These are phyloP conservation scores for Boletus subparvulus DNA, from an alignment of 768 basidiomycete genomes.

Conservation along the genomic window DNA sequence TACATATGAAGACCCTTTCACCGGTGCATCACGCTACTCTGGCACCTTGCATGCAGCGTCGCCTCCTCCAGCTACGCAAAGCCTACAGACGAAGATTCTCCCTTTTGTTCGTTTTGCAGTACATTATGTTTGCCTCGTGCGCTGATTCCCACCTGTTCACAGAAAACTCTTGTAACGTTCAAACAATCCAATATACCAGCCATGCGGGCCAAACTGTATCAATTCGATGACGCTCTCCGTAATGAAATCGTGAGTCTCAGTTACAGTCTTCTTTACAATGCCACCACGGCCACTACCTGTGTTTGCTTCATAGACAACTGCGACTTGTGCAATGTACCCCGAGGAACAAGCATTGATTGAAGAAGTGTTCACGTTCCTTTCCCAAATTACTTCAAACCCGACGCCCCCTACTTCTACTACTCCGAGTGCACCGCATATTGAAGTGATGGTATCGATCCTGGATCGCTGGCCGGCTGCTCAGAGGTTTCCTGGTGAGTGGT, in stretches of 20 bases:
- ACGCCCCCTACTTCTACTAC: slow-evolving; percentile 29
- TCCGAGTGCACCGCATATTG: slow-evolving; percentile 51
- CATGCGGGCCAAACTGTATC: slow-evolving; percentile 75
- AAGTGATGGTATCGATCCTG: slow-evolving; percentile 61
- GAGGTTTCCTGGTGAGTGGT: slow-evolving; percentile 63
- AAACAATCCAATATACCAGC: slow-evolving; percentile 79
- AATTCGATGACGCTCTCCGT: slow-evolving; percentile 68
- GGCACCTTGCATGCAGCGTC: slow-evolving; percentile 39
- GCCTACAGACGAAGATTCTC: slow-evolving; percentile 40
- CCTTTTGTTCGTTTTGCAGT: slow-evolving; percentile 46
- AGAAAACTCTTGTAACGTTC: slow-evolving; percentile 74
- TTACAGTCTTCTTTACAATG: neutral
- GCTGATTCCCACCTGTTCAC: slow-evolving; percentile 1
- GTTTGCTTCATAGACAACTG: slow-evolving; percentile 53
- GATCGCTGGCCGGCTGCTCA: slow-evolving; percentile 73
- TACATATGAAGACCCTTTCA: slow-evolving; percentile 65
- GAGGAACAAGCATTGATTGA: slow-evolving; percentile 59
- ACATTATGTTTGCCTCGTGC: neutral
- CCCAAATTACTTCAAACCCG: slow-evolving; percentile 44
- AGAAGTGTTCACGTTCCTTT: slow-evolving; percentile 61
- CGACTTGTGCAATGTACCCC: slow-evolving; percentile 66
- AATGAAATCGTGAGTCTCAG: slow-evolving; percentile 60
- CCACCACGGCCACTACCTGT: neutral
- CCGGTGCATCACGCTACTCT: slow-evolving; percentile 65
- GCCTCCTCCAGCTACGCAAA: slow-evolving; percentile 32